Evolutionary conservation across 202 grass and related monocot species (phyloP).

Genomic region (Zizania palustris): DNA sequence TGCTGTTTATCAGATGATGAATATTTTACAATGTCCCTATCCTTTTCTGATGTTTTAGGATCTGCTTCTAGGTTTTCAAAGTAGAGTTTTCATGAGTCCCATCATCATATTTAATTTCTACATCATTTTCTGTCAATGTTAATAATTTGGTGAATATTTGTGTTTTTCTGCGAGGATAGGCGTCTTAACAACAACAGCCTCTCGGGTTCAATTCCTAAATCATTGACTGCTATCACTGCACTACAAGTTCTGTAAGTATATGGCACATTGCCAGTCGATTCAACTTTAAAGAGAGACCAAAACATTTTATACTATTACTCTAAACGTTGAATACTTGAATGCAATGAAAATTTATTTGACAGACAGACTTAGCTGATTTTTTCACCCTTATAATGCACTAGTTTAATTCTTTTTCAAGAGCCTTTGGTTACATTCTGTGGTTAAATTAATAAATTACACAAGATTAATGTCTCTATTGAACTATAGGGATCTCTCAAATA

Average conservation of each 20-base stretch:
- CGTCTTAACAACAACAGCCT: conserved; percentile 99
- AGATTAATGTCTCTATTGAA: conserved; percentile 30
- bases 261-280: no score
- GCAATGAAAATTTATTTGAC: no score
- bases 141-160: conserved; percentile 32
- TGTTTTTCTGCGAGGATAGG: conserved; percentile 49
- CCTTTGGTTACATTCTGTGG: conserved; percentile 11
- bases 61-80: conserved; percentile 19
- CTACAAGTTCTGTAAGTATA: conserved; percentile 97
- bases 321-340: no score
- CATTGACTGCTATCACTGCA: conserved; percentile 83
- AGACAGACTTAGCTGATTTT: neutral
- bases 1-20: neutral
- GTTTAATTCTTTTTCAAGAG: conserved; percentile 17
- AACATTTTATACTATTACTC: no score
- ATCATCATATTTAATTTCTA: conserved; percentile 1
- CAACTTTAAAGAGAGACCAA: no score
- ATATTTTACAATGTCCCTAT: conserved; percentile 1
- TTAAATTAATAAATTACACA: conserved; percentile 32
- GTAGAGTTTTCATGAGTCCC: conserved; percentile 19
- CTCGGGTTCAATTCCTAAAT: conserved; percentile 82
- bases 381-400: conserved; percentile 11
- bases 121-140: conserved; percentile 17
- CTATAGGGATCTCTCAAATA: conserved; percentile 93
- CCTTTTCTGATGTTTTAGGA: conserved; percentile 24